A percentile compares a stretch with the other conserved stretches of the same genome.
These are phyloP conservation scores for Venturia nashicola DNA, from an alignment of 2,329 filamentous ascomycete genomes.

Conservation along the genomic window DNA sequence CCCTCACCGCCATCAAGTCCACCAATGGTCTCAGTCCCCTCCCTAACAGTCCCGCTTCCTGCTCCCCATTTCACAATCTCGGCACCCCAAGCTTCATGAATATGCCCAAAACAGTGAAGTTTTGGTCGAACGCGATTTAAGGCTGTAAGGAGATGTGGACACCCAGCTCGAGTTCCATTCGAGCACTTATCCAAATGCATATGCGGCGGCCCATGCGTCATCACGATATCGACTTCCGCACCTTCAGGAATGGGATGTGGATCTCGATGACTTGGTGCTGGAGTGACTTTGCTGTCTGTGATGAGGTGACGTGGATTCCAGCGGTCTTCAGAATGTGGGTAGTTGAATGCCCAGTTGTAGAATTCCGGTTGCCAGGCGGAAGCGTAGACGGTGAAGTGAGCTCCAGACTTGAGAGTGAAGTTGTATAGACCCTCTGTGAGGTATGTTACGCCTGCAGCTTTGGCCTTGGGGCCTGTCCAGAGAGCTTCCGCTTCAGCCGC, in stretches of 20 bases:
- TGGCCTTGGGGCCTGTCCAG: constrained; percentile 34
- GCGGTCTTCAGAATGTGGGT: constrained; percentile 36
- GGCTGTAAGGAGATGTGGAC: constrained; percentile 40
- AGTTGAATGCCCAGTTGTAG: constrained; percentile 43
- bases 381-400: constrained; percentile 39
- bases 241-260: constrained; percentile 31
- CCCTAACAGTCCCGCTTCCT: background rate
- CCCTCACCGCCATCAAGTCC: background rate
- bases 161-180: constrained; percentile 35
- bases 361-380: constrained; percentile 45
- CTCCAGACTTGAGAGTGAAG: constrained; percentile 37
- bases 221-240: constrained; percentile 39
- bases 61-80: background rate
- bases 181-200: constrained; percentile 35
- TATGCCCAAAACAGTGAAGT: constrained; percentile 52
- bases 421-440: constrained; percentile 29
- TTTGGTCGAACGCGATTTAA: constrained; percentile 36
- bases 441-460: constrained; percentile 21
- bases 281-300: constrained; percentile 12
- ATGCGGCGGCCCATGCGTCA: constrained; percentile 49
- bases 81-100: constrained; percentile 41
- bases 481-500: constrained; percentile 27
- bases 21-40: background rate
- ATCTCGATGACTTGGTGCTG: constrained; percentile 16
- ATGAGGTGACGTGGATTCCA: constrained; percentile 28